Base-by-base conservation (phyloP, 2,329 filamentous ascomycete genomes). In the Botrytis elliptica region DNA sequence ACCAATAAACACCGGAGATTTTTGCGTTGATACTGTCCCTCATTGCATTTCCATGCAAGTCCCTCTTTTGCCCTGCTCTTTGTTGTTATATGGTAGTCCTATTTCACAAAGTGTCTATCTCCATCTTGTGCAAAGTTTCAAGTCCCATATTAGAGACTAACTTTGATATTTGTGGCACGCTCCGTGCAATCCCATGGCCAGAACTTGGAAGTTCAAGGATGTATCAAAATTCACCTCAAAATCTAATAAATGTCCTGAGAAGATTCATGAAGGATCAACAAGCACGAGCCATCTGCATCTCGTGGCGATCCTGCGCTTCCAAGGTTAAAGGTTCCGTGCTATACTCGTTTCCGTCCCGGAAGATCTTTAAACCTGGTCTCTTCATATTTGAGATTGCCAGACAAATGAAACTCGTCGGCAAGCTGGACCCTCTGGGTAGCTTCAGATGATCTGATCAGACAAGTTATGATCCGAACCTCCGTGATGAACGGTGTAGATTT, bases 231-330 rank as follows among this genome's bases (percentile, higher is more conserved):
- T 52, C 36, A 57, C 3, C 52, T 57, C n/a, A 57, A 16, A n/a
- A 18, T 46, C n/a, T 20, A 9, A 18, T 20, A 9, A 18, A 12
- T 16, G 57, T 40, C 16, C 18, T 16, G 22, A 68, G 46, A 38
- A 6, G 68, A 20, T 44, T 60, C 20, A 33, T 25, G 44, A 12
- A 55, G 22, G 70, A 72, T 67, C 70, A 67, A 68, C 70, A 60
- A 68, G 70, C 70, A 72, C 70, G 63, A 72, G 70, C 70, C 70
- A 72, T 42, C 70, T 67, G 60, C 60, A 59, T 55, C 52, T 57
- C 63, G 36, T 25, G 70, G 40, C 49, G 62, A 72, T 72, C 60
- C 40, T 72, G 62, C 70, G 40, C 64, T 57, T 68, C 40, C 66
- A 57, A 40, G 66, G 66, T 36, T 62, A 29, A 72, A 68, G n/a